These are phyloP conservation scores for Tulasnella calospora DNA, from an alignment of 768 basidiomycete genomes.

Conservation along the genomic window DNA sequence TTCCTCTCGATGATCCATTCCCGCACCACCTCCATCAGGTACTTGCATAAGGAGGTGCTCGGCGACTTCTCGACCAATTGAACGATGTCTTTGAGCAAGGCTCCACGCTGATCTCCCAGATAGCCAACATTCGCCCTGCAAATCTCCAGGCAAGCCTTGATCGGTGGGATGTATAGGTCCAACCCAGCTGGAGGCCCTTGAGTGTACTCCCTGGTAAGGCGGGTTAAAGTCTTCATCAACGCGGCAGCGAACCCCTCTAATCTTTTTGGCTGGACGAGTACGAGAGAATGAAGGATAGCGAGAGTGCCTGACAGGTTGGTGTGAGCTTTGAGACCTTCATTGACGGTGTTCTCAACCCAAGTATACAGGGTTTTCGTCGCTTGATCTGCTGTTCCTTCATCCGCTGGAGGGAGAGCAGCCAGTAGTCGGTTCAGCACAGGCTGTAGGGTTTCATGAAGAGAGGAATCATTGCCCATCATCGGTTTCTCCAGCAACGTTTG, in stretches of 20 bases:
- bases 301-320: constrained; percentile 72
- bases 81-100: constrained; percentile 69
- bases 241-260: constrained; percentile 71
- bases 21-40: constrained; percentile 77
- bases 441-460: constrained; percentile 73
- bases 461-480: constrained; percentile 69
- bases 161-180: constrained; percentile 52
- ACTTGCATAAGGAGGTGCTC: constrained; percentile 68
- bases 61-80: constrained; percentile 87
- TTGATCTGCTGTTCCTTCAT: constrained; percentile 60
- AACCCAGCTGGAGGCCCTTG: constrained; percentile 49
- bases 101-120: constrained; percentile 80
- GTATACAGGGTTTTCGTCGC: constrained; percentile 71
- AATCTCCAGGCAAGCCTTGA: constrained; percentile 73
- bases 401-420: constrained; percentile 57
- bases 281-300: constrained; percentile 80
- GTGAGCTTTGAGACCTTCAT: constrained; percentile 71
- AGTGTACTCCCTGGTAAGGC: constrained; percentile 83
- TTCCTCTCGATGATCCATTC: constrained; percentile 86
- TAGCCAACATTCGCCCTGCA: constrained; percentile 73
- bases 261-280: constrained; percentile 72
- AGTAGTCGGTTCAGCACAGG: constrained; percentile 80
- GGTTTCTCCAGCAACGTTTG: constrained; percentile 85
- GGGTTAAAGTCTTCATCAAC: constrained; percentile 78
- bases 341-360: constrained; percentile 68